Evolutionary conservation across 2,329 filamentous ascomycete genomes (phyloP).

Genomic region (Anisogramma anomala): DNA sequence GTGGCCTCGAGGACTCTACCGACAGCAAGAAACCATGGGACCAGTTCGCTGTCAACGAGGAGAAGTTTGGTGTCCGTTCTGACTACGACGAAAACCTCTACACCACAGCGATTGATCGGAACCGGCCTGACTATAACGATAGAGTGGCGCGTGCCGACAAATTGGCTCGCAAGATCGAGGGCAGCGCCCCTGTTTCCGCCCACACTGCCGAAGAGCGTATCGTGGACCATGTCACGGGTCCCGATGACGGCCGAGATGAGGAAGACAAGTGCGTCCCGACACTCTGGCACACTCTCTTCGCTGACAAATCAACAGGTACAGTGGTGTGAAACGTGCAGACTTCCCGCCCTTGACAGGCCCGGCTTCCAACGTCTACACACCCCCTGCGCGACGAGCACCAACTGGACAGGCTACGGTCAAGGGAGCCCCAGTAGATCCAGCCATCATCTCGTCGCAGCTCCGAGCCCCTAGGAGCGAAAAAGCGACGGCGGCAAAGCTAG

Average conservation of each 20-base stretch:
- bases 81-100: slow-evolving; percentile 93
- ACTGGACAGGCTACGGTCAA: slow-evolving; percentile 60
- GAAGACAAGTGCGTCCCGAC: slow-evolving; percentile 65
- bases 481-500: slow-evolving; percentile 24
- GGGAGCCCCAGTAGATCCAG: slow-evolving; percentile 71
- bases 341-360: slow-evolving; percentile 52
- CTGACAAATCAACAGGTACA: slow-evolving; percentile 52
- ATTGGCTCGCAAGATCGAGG: slow-evolving; percentile 83
- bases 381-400: slow-evolving; percentile 75
- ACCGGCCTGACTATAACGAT: slow-evolving; percentile 68
- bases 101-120: slow-evolving; percentile 81
- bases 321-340: slow-evolving; percentile 68
- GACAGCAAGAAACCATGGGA: slow-evolving; percentile 51
- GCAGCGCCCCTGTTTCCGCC: slow-evolving; percentile 57
- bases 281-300: slow-evolving; percentile 8
- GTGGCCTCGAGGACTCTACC: slow-evolving; percentile 54
- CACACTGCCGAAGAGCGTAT: slow-evolving; percentile 88
- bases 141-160: slow-evolving; percentile 67
- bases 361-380: slow-evolving; percentile 65
- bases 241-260: slow-evolving; percentile 65
- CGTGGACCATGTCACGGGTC: slow-evolving; percentile 50
- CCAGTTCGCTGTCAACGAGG: slow-evolving; percentile 84
- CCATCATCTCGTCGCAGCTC: slow-evolving; percentile 82
- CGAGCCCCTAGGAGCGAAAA: slow-evolving; percentile 35
- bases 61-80: slow-evolving; percentile 74